Base-by-base conservation (phyloP, 2,329 filamentous ascomycete genomes). In the Eurotiales sp. region DNA sequence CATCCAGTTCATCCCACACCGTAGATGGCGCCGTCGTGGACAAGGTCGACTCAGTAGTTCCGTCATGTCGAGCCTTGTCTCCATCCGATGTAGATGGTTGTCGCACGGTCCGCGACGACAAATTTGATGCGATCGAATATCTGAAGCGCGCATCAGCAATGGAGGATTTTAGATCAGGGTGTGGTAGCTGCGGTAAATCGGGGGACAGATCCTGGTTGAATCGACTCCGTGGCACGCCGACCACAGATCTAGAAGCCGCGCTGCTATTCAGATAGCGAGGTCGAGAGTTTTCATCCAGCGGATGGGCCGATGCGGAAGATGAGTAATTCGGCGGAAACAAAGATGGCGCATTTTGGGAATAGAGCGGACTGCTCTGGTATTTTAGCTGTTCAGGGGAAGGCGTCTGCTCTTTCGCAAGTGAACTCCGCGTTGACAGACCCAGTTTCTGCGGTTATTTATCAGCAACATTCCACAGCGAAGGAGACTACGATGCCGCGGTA, bases 1-100 rank as follows among this genome's bases (percentile, higher is more conserved):
- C 93, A 61, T 97, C 93, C 23, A 99, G 74, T 69, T 99, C 93
- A 65, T 97, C 93, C 93, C 93, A 99, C 2, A 99, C 89, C 0
- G 90, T 96, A 2, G 90, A 95, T 11, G 91, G 89, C 1, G 89
- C 90, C 1, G 86, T 90, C 0, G 89, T 93, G 0, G 93, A 97
- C 29, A 87, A 79, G 0, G 87, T 92, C 0, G 93, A 97, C 61
- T 93, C 90, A 3, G 51, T 53, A 0, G 90, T 90, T 8, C 85
- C 86, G 61, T 91, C 85, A 17, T 64, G 60, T 47, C 66, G 63
- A 25, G 69, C 46, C 46, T 64, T 67, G 21, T 72, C 68, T n/a
- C 54, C 46, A 10, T 69, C 70, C 30, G 63, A 70, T 43, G 51
- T 58, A 41, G 59, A 57, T 11, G 51, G 14, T 27, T 68, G 65